Conservation (phyloP, 2,329 filamentous ascomycete species). For the Fusarium ambrosium region DNA sequence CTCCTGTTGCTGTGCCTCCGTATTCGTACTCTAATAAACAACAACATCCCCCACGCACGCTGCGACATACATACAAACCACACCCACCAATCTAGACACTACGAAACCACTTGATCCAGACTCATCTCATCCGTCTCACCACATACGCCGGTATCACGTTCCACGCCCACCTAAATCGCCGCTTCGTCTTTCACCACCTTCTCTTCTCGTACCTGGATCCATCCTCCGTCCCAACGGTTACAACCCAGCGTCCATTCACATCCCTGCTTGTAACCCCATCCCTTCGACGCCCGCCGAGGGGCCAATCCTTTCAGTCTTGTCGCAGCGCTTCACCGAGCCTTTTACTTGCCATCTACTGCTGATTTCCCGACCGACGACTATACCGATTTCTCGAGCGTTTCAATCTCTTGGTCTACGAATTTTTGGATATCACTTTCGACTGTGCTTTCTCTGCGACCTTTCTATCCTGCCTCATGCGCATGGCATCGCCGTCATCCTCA, state of each 20-base stretch:
- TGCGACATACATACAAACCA: not conserved
- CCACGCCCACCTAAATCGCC: conserved; percentile 13
- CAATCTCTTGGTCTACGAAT: conserved; percentile 8
- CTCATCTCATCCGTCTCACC: conserved; percentile 35
- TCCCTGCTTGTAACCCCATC: conserved; percentile 43
- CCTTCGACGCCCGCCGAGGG: conserved; percentile 26
- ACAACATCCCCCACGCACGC: conserved; percentile 23
- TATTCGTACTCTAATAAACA: conserved; percentile 21
- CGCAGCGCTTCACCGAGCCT: conserved; percentile 19
- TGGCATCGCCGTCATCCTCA: conserved; percentile 21
- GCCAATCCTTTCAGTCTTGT: conserved; percentile 23
- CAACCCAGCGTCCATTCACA: conserved; percentile 34
- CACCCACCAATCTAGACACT: not conserved
- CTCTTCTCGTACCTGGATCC: conserved; percentile 28
- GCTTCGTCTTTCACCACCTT: conserved; percentile 25
- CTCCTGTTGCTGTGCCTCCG: conserved; percentile 1
- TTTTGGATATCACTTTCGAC: conserved; percentile 1
- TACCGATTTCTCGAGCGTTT: conserved; percentile 1
- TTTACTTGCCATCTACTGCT: conserved; percentile 17
- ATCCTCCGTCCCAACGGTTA: conserved; percentile 15
- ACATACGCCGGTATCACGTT: conserved; percentile 26
- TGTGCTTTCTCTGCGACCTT: conserved; percentile 13
- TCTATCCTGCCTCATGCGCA: conserved; percentile 34
- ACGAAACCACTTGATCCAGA: conserved; percentile 19
- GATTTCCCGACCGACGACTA: not conserved